These are phyloP conservation scores for Colletotrichum spaethianum DNA, from an alignment of 2,329 filamentous ascomycete species.

Conservation along the genomic window DNA sequence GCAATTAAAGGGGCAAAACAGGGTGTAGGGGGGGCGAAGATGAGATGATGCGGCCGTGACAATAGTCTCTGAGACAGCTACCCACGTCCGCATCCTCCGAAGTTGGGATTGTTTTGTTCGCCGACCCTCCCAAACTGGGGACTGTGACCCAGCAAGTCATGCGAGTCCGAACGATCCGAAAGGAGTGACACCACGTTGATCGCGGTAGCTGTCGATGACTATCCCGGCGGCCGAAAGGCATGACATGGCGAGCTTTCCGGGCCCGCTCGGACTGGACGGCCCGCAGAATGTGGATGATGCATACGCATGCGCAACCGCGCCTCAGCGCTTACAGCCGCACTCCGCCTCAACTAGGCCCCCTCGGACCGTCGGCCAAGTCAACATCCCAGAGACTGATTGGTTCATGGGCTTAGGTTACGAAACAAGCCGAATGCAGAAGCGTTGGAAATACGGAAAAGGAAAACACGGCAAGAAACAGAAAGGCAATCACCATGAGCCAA, in stretches of 20 bases:
- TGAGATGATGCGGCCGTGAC: conserved; percentile 25
- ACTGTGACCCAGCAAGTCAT: conserved; percentile 21
- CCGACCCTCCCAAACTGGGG: conserved; percentile 2
- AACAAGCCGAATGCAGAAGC: conserved; percentile 22
- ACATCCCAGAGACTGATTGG: conserved; percentile 10
- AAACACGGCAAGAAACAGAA: conserved; percentile 29
- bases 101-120: conserved; percentile 14
- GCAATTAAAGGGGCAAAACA: conserved; percentile 16
- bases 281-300: conserved; percentile 25
- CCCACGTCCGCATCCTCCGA: conserved; percentile 12
- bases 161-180: conserved; percentile 36
- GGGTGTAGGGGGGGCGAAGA: not conserved
- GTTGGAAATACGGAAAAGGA: conserved; percentile 27
- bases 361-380: conserved; percentile 39
- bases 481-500: conserved; percentile 41
- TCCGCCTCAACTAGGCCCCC: conserved; percentile 20
- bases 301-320: conserved; percentile 48
- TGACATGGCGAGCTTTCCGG: conserved; percentile 10
- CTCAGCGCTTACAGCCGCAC: conserved; percentile 48
- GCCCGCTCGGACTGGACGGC: conserved; percentile 19
- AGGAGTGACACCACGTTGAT: not conserved
- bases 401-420: conserved; percentile 15
- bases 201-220: not conserved
- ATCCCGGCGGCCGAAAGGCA: conserved; percentile 7
- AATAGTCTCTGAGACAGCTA: conserved; percentile 20